Evolutionary conservation across 1,139 yeast genomes (phyloP).

Genomic region (Suhomyces chickasaworum): DNA sequence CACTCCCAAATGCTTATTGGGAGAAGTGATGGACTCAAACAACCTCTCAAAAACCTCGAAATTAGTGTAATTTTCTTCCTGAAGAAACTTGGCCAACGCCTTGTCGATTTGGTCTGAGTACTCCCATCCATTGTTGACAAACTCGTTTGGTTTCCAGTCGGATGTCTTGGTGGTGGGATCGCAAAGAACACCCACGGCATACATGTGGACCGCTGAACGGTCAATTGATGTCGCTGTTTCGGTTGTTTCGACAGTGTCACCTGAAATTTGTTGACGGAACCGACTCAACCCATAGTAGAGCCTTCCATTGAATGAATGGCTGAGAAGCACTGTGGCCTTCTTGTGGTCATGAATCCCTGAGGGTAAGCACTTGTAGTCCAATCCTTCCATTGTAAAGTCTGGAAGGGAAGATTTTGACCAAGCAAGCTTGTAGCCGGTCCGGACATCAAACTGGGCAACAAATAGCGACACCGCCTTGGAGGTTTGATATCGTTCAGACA

Average conservation of each 20-base stretch:
- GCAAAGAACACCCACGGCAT: conserved; percentile 63
- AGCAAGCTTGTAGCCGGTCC: conserved; percentile 59
- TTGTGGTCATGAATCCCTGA: conserved; percentile 75
- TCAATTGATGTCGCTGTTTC: conserved; percentile 25
- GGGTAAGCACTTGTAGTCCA: conserved; percentile 78
- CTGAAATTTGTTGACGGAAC: conserved; percentile 33
- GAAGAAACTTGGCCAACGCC: conserved; percentile 43
- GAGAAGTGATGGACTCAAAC: conserved; percentile 16
- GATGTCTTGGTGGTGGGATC: conserved; percentile 32
- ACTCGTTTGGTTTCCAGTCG: conserved; percentile 56
- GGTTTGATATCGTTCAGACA: conserved; percentile 9
- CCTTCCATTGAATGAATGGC: conserved; percentile 31
- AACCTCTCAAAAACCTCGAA: conserved; percentile 24
- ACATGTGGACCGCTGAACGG: conserved; percentile 62
- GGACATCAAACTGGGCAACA: conserved; percentile 63
- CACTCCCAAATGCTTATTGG: conserved; percentile 3
- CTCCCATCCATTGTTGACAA: conserved; percentile 57
- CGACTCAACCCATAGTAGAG: conserved; percentile 42
- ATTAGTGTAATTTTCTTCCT: conserved; percentile 21
- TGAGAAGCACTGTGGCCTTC: conserved; percentile 46
- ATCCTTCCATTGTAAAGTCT: conserved; percentile 31
- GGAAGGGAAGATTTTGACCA: conserved; percentile 47
- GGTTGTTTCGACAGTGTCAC: conserved; percentile 21
- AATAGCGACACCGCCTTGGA: conserved; percentile 53
- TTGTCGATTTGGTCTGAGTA: conserved; percentile 50